Conservation (phyloP, 73 alveolate species). For the Paramecium primaurelia region DNA sequence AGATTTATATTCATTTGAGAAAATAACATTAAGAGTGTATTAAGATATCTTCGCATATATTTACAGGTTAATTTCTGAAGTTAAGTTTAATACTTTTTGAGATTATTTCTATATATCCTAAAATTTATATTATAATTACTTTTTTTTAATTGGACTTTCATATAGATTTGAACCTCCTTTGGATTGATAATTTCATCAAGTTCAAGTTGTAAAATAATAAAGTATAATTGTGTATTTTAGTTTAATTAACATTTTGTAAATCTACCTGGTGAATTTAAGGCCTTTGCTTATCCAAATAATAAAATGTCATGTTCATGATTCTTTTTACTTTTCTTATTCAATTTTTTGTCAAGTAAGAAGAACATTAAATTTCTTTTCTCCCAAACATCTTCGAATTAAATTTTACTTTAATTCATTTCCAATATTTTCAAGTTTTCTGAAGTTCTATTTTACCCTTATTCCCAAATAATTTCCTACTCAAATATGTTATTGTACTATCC, state of each 20-base stretch:
- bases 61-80: neutral
- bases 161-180: neutral
- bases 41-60: neutral
- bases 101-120: neutral
- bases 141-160: neutral
- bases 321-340: neutral
- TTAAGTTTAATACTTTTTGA: neutral
- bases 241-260: neutral
- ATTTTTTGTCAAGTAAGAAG: neutral
- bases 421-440: neutral
- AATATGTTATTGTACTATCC: neutral
- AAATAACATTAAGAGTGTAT: neutral
- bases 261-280: neutral
- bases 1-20: neutral
- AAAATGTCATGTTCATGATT: neutral
- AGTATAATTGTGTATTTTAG: neutral
- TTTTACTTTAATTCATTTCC: neutral
- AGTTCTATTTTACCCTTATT: neutral
- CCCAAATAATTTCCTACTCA: neutral
- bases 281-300: neutral
- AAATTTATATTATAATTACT: neutral
- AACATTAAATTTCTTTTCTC: neutral
- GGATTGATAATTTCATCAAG: neutral
- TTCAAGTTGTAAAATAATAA: neutral
- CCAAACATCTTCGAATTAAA: neutral